These are phyloP conservation scores for Fusarium tanahbumbuense DNA, from an alignment of 2,329 filamentous ascomycete genomes.

Conservation along the genomic window DNA sequence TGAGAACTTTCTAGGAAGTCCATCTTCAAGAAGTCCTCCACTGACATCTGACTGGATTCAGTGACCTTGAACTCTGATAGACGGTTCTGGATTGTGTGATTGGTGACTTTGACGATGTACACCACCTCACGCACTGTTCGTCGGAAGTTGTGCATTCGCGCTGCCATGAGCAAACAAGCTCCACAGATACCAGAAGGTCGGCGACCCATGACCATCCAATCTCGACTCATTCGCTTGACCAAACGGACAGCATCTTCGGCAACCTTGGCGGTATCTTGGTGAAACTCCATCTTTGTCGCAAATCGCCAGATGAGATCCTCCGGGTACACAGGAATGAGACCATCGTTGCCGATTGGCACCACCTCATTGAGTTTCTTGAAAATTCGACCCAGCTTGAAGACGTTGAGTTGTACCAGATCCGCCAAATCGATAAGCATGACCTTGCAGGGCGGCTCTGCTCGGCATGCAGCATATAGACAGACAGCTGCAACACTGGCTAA, in stretches of 20 bases:
- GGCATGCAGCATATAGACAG: constrained; percentile 88
- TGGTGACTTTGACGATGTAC: constrained; percentile 97
- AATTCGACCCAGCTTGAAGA: constrained; percentile 89
- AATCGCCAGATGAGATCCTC: constrained; percentile 94
- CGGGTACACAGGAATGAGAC: constrained; percentile 77
- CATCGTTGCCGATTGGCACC: constrained; percentile 75
- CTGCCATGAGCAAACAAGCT: constrained; percentile 92
- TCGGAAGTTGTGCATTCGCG: constrained; percentile 98
- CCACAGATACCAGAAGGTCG: constrained; percentile 94
- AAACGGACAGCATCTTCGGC: constrained; percentile 89
- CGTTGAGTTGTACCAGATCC: constrained; percentile 84
- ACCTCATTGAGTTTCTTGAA: constrained; percentile 86
- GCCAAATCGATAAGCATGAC: constrained; percentile 97
- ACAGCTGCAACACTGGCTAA: constrained; percentile 89
- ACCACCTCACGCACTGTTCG: constrained; percentile 93
- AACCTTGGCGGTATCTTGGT: constrained; percentile 81
- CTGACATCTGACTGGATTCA: constrained; percentile 83
- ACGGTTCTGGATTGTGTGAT: constrained; percentile 90
- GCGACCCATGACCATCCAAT: constrained; percentile 97
- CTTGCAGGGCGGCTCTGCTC: constrained; percentile 80
- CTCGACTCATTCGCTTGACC: constrained; percentile 90
- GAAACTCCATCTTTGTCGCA: constrained; percentile 91
- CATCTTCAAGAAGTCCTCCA: constrained; percentile 83
- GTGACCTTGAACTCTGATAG: constrained; percentile 92
- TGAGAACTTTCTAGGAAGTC: constrained; percentile 78